Evolutionary conservation across 1,284 basidiomycete genomes (phyloP).

Genomic region (Rhodotorula glutinis): DNA sequence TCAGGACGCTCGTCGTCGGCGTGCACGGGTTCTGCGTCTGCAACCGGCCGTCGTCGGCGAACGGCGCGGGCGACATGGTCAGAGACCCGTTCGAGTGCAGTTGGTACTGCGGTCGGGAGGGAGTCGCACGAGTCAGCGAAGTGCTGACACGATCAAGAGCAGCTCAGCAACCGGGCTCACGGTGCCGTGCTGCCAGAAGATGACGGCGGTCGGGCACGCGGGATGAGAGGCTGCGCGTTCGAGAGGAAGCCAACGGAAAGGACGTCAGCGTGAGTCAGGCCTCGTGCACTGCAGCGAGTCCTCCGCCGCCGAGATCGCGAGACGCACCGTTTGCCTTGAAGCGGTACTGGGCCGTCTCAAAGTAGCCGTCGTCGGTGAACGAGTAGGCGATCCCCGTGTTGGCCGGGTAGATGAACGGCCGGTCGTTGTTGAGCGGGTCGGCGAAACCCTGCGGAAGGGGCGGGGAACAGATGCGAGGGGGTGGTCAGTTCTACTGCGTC

Average conservation of each 20-base stretch:
- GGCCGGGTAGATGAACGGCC: conserved; percentile 67
- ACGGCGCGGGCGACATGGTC: conserved; percentile 52
- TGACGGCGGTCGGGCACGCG: conserved; percentile 74
- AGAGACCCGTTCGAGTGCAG: conserved; percentile 62
- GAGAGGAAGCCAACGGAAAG: too few relatives aligned
- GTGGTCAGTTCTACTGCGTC: too few relatives aligned
- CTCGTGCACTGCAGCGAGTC: too few relatives aligned
- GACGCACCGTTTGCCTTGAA: conserved; percentile 71
- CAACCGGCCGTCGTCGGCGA: conserved; percentile 74
- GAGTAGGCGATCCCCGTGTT: conserved; percentile 81
- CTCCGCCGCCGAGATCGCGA: too few relatives aligned
- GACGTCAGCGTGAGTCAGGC: too few relatives aligned
- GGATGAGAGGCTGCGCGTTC: conserved; percentile 60
- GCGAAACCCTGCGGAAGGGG: conserved; percentile 64
- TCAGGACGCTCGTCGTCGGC: conserved; percentile 76
- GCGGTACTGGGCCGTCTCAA: conserved; percentile 81
- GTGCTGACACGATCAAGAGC: neutral
- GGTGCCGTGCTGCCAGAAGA: conserved; percentile 81
- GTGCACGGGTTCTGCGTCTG: conserved; percentile 88
- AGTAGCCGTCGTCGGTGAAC: conserved; percentile 71
- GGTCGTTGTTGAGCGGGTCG: conserved; percentile 67
- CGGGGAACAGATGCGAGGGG: too few relatives aligned
- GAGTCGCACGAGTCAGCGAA: neutral
- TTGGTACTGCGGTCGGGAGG: conserved; percentile 51
- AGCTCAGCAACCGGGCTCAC: neutral